Evolutionary conservation across 1,139 yeast species (phyloP).

Genomic region (Hyphopichia burtonii): DNA sequence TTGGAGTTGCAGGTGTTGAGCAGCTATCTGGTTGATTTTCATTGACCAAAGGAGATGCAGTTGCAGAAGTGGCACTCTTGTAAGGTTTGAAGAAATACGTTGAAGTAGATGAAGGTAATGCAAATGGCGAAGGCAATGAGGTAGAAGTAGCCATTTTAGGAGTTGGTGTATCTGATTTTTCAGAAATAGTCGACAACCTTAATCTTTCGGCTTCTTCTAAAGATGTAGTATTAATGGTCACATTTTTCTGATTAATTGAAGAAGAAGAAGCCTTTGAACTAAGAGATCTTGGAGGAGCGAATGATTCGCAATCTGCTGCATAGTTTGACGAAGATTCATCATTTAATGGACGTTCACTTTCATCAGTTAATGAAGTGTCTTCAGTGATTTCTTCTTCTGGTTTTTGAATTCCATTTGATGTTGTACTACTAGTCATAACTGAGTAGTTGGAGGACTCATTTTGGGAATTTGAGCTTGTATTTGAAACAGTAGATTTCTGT

Average conservation of each 20-base stretch:
- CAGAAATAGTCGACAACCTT: conserved; percentile 7
- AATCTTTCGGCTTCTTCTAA: conserved; percentile 4
- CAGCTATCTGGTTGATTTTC: neutral
- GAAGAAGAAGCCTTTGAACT: neutral
- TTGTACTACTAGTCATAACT: neutral
- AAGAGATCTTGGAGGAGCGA: neutral
- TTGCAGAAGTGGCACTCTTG: conserved; percentile 4
- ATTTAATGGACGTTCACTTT: neutral
- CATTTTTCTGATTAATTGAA: conserved; percentile 3
- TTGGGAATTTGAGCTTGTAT: neutral
- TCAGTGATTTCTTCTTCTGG: neutral
- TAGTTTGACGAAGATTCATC: neutral
- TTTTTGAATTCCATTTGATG: neutral
- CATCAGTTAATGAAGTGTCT: neutral
- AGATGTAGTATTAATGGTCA: conserved; percentile 4
- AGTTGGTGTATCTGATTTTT: conserved; percentile 6
- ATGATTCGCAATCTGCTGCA: neutral
- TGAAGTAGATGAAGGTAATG: conserved; percentile 47
- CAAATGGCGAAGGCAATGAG: conserved; percentile 39
- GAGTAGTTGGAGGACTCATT: neutral
- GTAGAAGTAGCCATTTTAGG: conserved; percentile 15
- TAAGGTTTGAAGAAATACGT: conserved; percentile 40
- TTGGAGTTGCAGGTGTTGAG: neutral
- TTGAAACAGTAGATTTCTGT: neutral
- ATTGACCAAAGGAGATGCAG: neutral